Percentiles rank a stretch among this genome's conserved stretches.
Evolutionary conservation across 345 rosid species (phyloP).

Genomic region (Brassica napus): Da-Ae NC_063436.1:32265501-32266000

Average conservation of each 20-base stretch:
- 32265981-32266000: background rate
- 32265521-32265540: background rate
- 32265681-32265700: conserved; percentile 52
- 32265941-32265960: too few species aligned
- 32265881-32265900: too few species aligned
- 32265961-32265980: background rate
- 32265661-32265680: conserved; percentile 52
- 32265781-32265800: background rate
- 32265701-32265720: conserved; percentile 23
- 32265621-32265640: conserved; percentile 54
- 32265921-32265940: too few species aligned
- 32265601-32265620: conserved; percentile 36
- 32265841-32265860: background rate
- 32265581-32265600: conserved; percentile 31
- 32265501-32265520: background rate
- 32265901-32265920: too few species aligned
- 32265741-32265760: background rate
- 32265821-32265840: background rate
- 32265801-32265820: background rate
- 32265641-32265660: conserved; percentile 60
- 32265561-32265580: conserved; percentile 33
- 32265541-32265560: conserved; percentile 10
- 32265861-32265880: background rate
- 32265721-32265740: background rate
- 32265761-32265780: background rate